Evolutionary conservation across 345 rosid species (phyloP).

Genomic region (Eutrema heterophyllum): DNA sequence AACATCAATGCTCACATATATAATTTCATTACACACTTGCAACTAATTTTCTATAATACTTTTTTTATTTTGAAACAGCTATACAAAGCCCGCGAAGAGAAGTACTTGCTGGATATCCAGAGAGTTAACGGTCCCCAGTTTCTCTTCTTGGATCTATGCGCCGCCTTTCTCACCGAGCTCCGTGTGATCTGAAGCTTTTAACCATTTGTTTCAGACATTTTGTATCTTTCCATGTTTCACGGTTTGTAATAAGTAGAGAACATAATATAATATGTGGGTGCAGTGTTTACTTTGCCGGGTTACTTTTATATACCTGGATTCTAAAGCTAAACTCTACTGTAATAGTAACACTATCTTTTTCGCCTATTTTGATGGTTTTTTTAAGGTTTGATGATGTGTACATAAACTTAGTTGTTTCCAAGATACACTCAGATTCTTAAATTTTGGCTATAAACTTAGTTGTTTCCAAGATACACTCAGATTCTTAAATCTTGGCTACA

Average conservation of each 20-base stretch:
- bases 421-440: not conserved
- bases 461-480: not conserved
- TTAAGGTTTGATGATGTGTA: constrained; percentile 15
- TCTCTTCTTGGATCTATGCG: constrained; percentile 90
- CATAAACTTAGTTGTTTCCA: constrained; percentile 5
- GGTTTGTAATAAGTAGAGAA: constrained; percentile 25
- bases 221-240: not conserved
- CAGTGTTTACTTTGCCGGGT: constrained; percentile 27
- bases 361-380: not conserved
- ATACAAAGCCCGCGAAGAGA: constrained; percentile 82
- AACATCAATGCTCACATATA: not conserved
- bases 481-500: not conserved
- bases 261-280: constrained; percentile 9
- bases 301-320: constrained; percentile 30
- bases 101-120: constrained; percentile 83
- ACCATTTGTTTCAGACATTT: constrained; percentile 5
- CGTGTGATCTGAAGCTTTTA: constrained; percentile 49
- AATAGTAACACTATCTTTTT: not conserved
- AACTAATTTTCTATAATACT: not conserved
- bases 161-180: constrained; percentile 82
- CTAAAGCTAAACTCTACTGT: constrained; percentile 27
- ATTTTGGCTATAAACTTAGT: not conserved
- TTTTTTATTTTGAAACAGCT: constrained; percentile 47
- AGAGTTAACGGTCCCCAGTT: constrained; percentile 83
- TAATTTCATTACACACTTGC: not conserved